Evolutionary conservation across 225 moss, liverwort and hornwort species (phyloP).

Genomic region (Pleurozium schreberi): DNA sequence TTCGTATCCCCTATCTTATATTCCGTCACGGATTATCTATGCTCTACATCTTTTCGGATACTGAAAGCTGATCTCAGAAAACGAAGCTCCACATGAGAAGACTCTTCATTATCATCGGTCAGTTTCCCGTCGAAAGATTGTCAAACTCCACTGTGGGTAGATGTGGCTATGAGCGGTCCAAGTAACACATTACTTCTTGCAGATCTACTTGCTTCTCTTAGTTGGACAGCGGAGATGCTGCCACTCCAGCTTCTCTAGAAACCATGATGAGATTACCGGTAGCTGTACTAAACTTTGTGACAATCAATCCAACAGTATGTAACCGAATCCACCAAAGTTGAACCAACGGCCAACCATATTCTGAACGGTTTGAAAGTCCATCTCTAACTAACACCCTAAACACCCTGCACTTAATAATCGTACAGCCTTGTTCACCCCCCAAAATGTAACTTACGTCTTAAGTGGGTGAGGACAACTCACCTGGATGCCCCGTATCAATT

Average conservation of each 20-base stretch:
- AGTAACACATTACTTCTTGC: background rate
- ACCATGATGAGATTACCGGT: background rate
- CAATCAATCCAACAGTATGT: background rate
- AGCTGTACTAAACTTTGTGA: background rate
- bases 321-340: background rate
- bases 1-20: background rate
- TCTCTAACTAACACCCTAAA: background rate
- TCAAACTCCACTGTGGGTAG: background rate
- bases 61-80: background rate
- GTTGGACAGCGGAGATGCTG: background rate
- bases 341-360: background rate
- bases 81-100: background rate
- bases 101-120: background rate
- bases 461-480: background rate
- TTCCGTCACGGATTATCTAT: background rate
- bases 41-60: background rate
- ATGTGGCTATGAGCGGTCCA: background rate
- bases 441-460: background rate
- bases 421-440: background rate
- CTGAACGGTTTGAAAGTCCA: background rate
- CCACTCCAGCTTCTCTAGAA: background rate
- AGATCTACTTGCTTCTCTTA: background rate
- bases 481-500: background rate
- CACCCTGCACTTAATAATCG: background rate
- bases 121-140: background rate